phyloP scores from a whole-genome alignment of 1,139 yeast species.

The Yamadazyma blattariae region DNA sequence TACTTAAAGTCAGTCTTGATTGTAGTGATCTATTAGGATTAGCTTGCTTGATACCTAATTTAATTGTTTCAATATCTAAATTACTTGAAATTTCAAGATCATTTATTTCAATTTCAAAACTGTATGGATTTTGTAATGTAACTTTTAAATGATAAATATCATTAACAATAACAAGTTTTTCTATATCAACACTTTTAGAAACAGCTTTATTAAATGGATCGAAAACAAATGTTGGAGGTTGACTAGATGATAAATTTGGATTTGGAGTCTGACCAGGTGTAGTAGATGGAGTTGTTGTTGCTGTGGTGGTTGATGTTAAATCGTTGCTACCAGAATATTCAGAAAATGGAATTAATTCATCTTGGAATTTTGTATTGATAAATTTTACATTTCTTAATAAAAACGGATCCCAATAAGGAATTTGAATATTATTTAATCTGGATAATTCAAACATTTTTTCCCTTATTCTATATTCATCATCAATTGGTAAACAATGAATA shows the following conservation, averaged over 20 bases:
- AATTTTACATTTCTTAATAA: slow-evolving; percentile 52
- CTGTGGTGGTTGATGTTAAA: background rate
- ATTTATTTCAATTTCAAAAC: slow-evolving; percentile 65
- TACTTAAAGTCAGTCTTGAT: slow-evolving; percentile 9
- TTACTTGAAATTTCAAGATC: slow-evolving; percentile 45
- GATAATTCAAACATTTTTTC: slow-evolving; percentile 25
- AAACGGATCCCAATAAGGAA: slow-evolving; percentile 71
- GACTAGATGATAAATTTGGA: background rate
- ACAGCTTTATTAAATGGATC: slow-evolving; percentile 27
- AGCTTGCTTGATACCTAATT: slow-evolving; percentile 7
- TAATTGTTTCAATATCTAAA: slow-evolving; percentile 28
- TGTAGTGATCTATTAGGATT: background rate
- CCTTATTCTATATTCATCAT: slow-evolving; percentile 33
- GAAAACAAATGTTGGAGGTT: slow-evolving; percentile 21
- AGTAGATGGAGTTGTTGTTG: slow-evolving; percentile 5
- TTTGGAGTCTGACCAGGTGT: slow-evolving; percentile 6
- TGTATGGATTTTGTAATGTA: slow-evolving; percentile 75
- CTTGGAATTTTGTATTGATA: slow-evolving; percentile 21
- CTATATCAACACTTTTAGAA: slow-evolving; percentile 18
- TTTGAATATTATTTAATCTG: slow-evolving; percentile 12
- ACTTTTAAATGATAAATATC: slow-evolving; percentile 55
- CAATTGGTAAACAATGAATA: slow-evolving; percentile 42
- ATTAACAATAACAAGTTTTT: slow-evolving; percentile 48
- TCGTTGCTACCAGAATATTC: slow-evolving; percentile 15
- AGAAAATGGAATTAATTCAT: slow-evolving; percentile 32